These are phyloP conservation scores for Orbilia ellipsospora DNA, from an alignment of 2,329 filamentous ascomycete species.

Conservation along the genomic window DNA sequence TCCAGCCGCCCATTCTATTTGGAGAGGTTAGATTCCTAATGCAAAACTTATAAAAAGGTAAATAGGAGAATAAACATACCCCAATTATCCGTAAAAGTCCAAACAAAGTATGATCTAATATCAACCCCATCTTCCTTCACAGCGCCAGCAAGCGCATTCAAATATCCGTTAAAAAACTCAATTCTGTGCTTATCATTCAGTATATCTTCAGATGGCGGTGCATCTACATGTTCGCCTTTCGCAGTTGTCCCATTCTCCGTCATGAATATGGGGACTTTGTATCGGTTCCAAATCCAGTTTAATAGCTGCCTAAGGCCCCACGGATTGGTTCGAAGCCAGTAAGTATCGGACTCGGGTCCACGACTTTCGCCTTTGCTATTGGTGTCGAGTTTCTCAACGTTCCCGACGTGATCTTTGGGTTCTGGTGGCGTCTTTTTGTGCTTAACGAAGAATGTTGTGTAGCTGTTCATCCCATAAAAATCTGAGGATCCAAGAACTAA, in stretches of 20 bases:
- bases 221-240: constrained; percentile 62
- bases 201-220: constrained; percentile 60
- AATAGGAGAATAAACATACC: constrained; percentile 41
- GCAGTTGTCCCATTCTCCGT: constrained; percentile 65
- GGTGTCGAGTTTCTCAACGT: constrained; percentile 62
- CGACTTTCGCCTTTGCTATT: constrained; percentile 61
- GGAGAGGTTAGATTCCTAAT: constrained; percentile 16
- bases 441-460: constrained; percentile 63
- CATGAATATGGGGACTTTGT: constrained; percentile 64
- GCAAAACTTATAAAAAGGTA: neutral
- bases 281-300: constrained; percentile 64
- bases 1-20: constrained; percentile 63
- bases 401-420: constrained; percentile 63
- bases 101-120: constrained; percentile 64
- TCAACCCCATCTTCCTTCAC: constrained; percentile 62
- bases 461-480: constrained; percentile 65
- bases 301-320: constrained; percentile 63
- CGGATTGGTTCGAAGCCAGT: constrained; percentile 63
- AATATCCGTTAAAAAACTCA: constrained; percentile 63
- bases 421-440: constrained; percentile 62
- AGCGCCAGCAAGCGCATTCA: constrained; percentile 63
- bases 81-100: constrained; percentile 65
- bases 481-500: constrained; percentile 63
- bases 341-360: constrained; percentile 62
- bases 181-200: constrained; percentile 63